phyloP scores from a whole-genome alignment of 257 asterid genomes.

The Pogostemon cablin region DNA sequence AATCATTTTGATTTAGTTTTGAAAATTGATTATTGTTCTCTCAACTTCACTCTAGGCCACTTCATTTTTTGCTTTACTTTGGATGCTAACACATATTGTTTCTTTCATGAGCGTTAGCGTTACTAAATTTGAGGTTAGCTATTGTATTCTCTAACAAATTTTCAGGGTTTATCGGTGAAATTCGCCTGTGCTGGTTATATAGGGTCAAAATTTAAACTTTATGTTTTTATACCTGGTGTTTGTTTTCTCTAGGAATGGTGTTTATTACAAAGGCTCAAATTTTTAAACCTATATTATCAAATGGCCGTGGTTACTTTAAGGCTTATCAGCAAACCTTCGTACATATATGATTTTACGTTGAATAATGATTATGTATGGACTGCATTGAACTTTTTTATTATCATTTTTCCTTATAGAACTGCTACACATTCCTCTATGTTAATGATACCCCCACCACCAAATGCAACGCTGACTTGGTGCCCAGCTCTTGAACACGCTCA shows the following conservation, averaged over 20 bases:
- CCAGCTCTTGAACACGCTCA: constrained; percentile 1
- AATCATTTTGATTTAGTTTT: constrained; percentile 4
- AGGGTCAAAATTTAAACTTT: not conserved
- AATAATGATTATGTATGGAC: not conserved
- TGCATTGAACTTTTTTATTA: not conserved
- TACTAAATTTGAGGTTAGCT: not conserved
- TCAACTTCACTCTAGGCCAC: not conserved
- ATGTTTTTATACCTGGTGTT: not conserved
- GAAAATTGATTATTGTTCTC: not conserved
- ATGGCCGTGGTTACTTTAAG: not conserved
- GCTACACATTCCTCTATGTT: not conserved
- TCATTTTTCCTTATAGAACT: not conserved
- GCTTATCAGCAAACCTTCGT: not conserved
- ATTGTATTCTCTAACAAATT: not conserved
- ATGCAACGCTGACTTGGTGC: not conserved
- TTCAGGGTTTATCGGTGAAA: not conserved
- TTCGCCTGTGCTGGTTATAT: constrained; percentile 14
- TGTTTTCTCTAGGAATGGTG: not conserved
- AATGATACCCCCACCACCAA: not conserved
- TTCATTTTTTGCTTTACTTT: no score
- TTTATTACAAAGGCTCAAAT: not conserved
- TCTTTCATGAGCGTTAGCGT: no score
- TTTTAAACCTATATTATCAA: not conserved
- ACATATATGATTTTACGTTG: not conserved
- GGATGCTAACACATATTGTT: no score